Evolutionary conservation across 345 rosid species (phyloP).

Genomic region (Leavenworthia alabamica): DNA sequence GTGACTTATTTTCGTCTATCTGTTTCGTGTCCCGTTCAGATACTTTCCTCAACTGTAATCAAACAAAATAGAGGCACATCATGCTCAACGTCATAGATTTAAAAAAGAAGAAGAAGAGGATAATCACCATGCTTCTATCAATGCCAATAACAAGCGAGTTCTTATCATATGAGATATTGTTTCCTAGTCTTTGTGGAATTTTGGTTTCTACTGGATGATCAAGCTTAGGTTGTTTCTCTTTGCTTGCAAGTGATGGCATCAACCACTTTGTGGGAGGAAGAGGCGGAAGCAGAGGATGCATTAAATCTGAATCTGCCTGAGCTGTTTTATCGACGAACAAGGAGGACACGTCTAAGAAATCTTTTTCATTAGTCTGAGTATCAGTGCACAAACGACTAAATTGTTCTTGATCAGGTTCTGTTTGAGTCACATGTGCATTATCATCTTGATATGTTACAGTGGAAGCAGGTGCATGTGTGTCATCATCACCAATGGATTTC

Average conservation of each 20-base stretch:
- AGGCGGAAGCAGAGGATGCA: too few species aligned
- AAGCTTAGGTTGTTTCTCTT: constrained; percentile 1
- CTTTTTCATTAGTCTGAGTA: too few species aligned
- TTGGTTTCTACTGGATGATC: background rate
- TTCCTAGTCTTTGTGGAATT: background rate
- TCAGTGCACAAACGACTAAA: background rate
- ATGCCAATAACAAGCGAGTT: constrained; percentile 12
- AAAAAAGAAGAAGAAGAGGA: background rate
- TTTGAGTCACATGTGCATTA: background rate
- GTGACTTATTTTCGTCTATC: constrained; percentile 66
- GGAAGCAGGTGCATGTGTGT: background rate
- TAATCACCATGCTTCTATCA: constrained; percentile 26
- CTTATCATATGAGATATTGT: background rate
- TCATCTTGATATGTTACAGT: constrained; percentile 6
- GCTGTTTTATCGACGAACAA: too few species aligned
- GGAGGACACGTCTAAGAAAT: too few species aligned
- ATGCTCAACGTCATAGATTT: background rate
- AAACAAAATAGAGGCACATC: background rate
- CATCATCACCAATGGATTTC: background rate
- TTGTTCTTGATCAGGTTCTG: constrained; percentile 4
- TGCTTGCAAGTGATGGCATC: too few species aligned
- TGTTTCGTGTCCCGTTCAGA: constrained; percentile 47
- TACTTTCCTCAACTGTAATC: constrained; percentile 72
- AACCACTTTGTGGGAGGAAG: too few species aligned
- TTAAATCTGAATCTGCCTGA: too few species aligned